Percentiles rank a stretch among this genome's conserved stretches.
Conservation (phyloP, 257 asterid genomes). For the Salvia miltiorrhiza region DNA sequence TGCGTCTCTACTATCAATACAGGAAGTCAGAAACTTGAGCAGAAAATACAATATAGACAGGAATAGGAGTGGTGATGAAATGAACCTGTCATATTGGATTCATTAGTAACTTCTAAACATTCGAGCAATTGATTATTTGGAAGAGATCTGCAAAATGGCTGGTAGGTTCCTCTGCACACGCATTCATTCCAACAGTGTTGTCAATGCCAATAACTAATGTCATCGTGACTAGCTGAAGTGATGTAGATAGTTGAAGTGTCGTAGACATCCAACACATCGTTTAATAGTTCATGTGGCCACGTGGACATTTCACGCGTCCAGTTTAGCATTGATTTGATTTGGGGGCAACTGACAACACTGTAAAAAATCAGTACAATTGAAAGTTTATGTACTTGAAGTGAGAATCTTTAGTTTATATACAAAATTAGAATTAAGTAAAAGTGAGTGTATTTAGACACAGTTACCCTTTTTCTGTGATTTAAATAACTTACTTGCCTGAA, state of each 20-base stretch:
- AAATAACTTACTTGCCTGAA: slow-evolving; percentile 40
- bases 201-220: slow-evolving; percentile 5
- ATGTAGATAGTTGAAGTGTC: not conserved
- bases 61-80: not conserved
- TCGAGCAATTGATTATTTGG: slow-evolving; percentile 91
- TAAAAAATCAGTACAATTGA: too few relatives aligned
- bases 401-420: too few relatives aligned
- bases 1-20: too few relatives aligned
- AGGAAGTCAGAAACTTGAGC: too few relatives aligned
- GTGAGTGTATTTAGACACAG: too few relatives aligned
- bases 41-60: too few relatives aligned
- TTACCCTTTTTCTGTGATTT: not conserved
- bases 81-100: slow-evolving; percentile 59
- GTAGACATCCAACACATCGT: not conserved
- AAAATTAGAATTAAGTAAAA: not conserved
- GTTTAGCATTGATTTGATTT: too few relatives aligned
- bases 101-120: slow-evolving; percentile 57
- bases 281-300: not conserved
- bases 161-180: slow-evolving; percentile 75
- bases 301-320: too few relatives aligned
- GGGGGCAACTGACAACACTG: too few relatives aligned
- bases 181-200: not conserved
- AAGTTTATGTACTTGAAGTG: too few relatives aligned
- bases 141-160: slow-evolving; percentile 80
- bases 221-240: too few relatives aligned